Conservation (phyloP, 164 flowering plant species). For the Amborella trichopoda region DNA sequence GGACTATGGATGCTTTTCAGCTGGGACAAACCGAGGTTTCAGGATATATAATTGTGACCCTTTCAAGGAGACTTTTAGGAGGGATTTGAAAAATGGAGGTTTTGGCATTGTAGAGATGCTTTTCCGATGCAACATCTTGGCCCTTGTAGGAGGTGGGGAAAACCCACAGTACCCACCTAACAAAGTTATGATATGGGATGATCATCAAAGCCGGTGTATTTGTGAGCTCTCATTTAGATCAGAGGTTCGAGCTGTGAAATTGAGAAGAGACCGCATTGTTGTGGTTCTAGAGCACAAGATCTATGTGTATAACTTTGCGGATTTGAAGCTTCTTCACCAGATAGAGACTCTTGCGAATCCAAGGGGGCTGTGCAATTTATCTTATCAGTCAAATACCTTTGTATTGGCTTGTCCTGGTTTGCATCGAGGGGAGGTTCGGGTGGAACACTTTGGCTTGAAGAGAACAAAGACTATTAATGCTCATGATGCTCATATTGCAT, state of each 20-base stretch:
- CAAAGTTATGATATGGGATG: slow-evolving; percentile 56
- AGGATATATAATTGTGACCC: slow-evolving; percentile 48
- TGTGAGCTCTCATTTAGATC: slow-evolving; percentile 47
- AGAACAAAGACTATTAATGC: slow-evolving; percentile 35
- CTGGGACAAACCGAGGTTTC: slow-evolving; percentile 45
- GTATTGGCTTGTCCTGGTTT: slow-evolving; percentile 50
- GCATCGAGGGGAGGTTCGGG: slow-evolving; percentile 34
- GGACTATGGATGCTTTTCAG: slow-evolving; percentile 52
- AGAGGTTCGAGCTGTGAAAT: slow-evolving; percentile 41
- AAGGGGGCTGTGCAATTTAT: slow-evolving; percentile 46
- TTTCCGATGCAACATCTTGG: slow-evolving; percentile 37
- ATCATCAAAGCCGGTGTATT: slow-evolving; percentile 46
- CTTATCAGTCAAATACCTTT: slow-evolving; percentile 37
- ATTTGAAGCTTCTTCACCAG: slow-evolving; percentile 39
- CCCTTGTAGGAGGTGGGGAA: slow-evolving; percentile 41
- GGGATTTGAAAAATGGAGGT: slow-evolving; percentile 45
- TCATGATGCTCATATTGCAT: slow-evolving; percentile 36
- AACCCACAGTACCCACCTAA: slow-evolving; percentile 39
- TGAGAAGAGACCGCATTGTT: slow-evolving; percentile 40
- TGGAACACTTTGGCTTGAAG: slow-evolving; percentile 48
- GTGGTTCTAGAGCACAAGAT: slow-evolving; percentile 47
- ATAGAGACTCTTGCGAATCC: slow-evolving; percentile 44
- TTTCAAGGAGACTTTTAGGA: slow-evolving; percentile 45
- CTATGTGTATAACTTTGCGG: slow-evolving; percentile 39
- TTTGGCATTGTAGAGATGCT: slow-evolving; percentile 49